Evolutionary conservation across 2,329 filamentous ascomycete genomes (phyloP).

Genomic region (Ophiognomonia clavigignenti-juglandacearum): DNA sequence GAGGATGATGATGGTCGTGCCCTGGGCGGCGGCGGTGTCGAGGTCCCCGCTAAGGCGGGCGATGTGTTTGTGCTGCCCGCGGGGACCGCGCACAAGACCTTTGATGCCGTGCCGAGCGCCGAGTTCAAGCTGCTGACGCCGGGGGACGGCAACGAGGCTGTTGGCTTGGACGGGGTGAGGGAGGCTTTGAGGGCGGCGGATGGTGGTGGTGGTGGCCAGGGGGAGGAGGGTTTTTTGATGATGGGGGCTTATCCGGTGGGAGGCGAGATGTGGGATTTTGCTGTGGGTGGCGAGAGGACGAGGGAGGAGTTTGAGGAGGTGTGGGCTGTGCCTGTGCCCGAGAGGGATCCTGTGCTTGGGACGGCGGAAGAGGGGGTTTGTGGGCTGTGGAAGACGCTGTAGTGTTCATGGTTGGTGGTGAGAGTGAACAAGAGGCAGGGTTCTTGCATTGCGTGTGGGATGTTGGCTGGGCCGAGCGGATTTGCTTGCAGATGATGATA

Average conservation of each 20-base stretch:
- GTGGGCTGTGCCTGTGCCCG: constrained; percentile 40
- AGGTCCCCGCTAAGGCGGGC: constrained; percentile 41
- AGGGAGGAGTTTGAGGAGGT: constrained; percentile 37
- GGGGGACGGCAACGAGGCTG: constrained; percentile 34
- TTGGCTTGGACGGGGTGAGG: too few relatives aligned
- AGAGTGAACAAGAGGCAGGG: too few relatives aligned
- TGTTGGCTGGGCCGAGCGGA: too few relatives aligned
- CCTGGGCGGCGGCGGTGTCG: constrained; percentile 40
- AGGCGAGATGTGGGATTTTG: constrained; percentile 46
- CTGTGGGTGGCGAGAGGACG: constrained; percentile 37
- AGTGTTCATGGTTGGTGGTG: too few relatives aligned
- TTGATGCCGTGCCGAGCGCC: constrained; percentile 29
- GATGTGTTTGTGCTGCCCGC: constrained; percentile 57
- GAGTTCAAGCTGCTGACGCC: constrained; percentile 38
- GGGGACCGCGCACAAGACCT: constrained; percentile 49
- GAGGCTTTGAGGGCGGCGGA: too few relatives aligned
- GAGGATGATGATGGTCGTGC: too few relatives aligned
- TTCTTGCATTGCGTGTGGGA: too few relatives aligned
- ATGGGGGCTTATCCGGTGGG: constrained; percentile 49
- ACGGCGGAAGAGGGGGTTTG: constrained; percentile 6
- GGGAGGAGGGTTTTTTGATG: constrained; percentile 45
- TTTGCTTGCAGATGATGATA: too few relatives aligned
- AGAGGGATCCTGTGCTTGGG: constrained; percentile 43
- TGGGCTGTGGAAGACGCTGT: constrained; percentile 13
- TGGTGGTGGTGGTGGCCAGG: constrained; percentile 23